Evolutionary conservation across 192 early-diverging fungal genomes (phyloP).

Genomic region (Linnemannia elongata): DNA sequence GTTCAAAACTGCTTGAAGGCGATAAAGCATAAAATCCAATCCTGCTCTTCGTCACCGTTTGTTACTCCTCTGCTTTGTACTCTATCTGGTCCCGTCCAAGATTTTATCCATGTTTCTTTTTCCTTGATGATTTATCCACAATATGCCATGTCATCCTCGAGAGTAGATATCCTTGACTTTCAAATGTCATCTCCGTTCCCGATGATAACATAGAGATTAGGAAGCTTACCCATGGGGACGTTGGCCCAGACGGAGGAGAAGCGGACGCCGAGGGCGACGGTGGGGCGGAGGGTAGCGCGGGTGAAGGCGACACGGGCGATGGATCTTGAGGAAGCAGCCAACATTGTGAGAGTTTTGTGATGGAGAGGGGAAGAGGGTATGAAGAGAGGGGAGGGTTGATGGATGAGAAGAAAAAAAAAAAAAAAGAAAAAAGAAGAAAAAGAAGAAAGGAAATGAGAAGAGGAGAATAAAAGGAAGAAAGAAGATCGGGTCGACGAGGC

Average conservation of each 20-base stretch:
- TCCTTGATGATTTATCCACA: neutral
- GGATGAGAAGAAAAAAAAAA: conserved; percentile 1
- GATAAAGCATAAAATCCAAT: neutral
- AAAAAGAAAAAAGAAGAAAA: conserved; percentile 1
- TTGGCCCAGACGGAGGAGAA: conserved; percentile 67
- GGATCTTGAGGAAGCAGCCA: conserved; percentile 51
- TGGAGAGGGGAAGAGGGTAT: neutral
- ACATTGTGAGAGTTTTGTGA: conserved; percentile 30
- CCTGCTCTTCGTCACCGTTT: no score
- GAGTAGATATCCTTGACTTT: neutral
- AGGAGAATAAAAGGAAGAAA: neutral
- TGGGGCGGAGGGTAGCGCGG: conserved; percentile 49
- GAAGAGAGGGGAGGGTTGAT: conserved; percentile 4
- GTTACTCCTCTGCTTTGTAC: neutral
- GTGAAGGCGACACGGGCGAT: conserved; percentile 51
- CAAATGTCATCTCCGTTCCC: neutral
- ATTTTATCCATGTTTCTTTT: neutral
- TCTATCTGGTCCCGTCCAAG: neutral
- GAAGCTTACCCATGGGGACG: conserved; percentile 67
- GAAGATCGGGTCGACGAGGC: neutral
- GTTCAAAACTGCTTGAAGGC: neutral
- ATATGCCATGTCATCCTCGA: neutral
- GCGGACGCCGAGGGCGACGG: conserved; percentile 50
- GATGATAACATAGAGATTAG: neutral
- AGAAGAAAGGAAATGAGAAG: neutral